These are phyloP conservation scores for Neonectria punicea DNA, from an alignment of 2,329 filamentous ascomycete genomes.

Conservation along the genomic window DNA sequence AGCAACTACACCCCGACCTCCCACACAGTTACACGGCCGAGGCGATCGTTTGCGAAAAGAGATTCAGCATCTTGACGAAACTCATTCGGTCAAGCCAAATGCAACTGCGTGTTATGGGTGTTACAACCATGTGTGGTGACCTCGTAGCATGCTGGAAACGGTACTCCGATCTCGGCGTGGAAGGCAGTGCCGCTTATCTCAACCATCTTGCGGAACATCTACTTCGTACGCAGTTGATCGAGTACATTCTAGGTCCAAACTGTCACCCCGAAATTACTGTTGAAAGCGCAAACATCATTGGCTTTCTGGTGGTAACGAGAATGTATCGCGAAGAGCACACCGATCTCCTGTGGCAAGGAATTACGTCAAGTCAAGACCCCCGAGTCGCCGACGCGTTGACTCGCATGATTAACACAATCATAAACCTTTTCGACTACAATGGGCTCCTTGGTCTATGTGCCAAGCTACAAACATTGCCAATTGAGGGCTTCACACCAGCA, in stretches of 20 bases:
- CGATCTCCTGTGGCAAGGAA: slow-evolving; percentile 85
- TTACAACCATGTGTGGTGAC: slow-evolving; percentile 77
- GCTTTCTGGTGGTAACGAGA: slow-evolving; percentile 83
- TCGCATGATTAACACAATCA: slow-evolving; percentile 66
- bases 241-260: slow-evolving; percentile 89
- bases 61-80: slow-evolving; percentile 73
- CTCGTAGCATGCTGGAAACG: slow-evolving; percentile 74
- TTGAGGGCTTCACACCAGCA: slow-evolving; percentile 69
- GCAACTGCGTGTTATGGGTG: slow-evolving; percentile 85
- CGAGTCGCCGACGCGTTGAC: slow-evolving; percentile 85
- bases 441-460: slow-evolving; percentile 73
- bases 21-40: slow-evolving; percentile 54
- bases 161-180: slow-evolving; percentile 58
- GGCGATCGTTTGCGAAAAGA: slow-evolving; percentile 72
- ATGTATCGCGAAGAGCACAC: slow-evolving; percentile 78
- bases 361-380: slow-evolving; percentile 83
- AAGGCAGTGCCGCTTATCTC: slow-evolving; percentile 61
- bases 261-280: slow-evolving; percentile 92
- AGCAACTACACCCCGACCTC: slow-evolving; percentile 49
- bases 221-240: slow-evolving; percentile 75
- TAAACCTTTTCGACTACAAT: slow-evolving; percentile 59
- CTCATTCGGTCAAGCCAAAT: slow-evolving; percentile 88
- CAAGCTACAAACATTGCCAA: slow-evolving; percentile 74
- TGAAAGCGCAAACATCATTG: slow-evolving; percentile 84
- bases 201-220: slow-evolving; percentile 77